phyloP scores from a whole-genome alignment of 768 basidiomycete genomes.

The Tephrocybe sp. region DNA sequence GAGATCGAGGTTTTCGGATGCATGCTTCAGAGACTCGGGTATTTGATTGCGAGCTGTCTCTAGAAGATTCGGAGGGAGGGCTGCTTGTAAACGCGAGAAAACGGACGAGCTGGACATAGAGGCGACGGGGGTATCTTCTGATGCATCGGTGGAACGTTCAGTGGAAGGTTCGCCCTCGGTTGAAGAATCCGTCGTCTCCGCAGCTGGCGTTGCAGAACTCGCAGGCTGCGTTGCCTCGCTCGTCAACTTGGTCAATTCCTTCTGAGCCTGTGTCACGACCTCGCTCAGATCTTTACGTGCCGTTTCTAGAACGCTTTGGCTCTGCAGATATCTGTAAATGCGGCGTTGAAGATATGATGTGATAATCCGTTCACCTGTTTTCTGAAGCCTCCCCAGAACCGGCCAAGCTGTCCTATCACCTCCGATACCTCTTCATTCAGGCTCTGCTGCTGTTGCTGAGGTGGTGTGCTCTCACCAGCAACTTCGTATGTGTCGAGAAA shows the following conservation, averaged over 20 bases:
- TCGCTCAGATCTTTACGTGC: slow-evolving; percentile 73
- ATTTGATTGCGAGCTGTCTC: slow-evolving; percentile 66
- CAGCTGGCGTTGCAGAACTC: slow-evolving; percentile 14
- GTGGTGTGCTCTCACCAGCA: slow-evolving; percentile 46
- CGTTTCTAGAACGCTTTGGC: slow-evolving; percentile 64
- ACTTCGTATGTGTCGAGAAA: slow-evolving; percentile 73
- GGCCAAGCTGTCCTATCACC: slow-evolving; percentile 82
- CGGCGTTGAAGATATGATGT: background rate
- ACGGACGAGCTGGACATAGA: slow-evolving; percentile 33
- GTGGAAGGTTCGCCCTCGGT: slow-evolving; percentile 12
- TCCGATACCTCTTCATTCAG: slow-evolving; percentile 88
- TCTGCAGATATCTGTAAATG: slow-evolving; percentile 9
- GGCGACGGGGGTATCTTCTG: slow-evolving; percentile 10
- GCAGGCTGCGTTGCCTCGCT: slow-evolving; percentile 19
- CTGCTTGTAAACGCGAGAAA: slow-evolving; percentile 70
- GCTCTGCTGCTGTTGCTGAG: slow-evolving; percentile 48
- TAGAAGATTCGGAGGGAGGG: slow-evolving; percentile 74
- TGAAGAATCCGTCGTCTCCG: slow-evolving; percentile 21
- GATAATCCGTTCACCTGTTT: slow-evolving; percentile 63
- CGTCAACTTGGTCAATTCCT: slow-evolving; percentile 66
- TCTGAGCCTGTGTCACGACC: slow-evolving; percentile 80
- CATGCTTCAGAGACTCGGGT: slow-evolving; percentile 64
- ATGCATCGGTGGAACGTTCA: slow-evolving; percentile 11
- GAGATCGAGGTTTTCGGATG: slow-evolving; percentile 66
- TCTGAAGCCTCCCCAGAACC: slow-evolving; percentile 90